A percentile compares a stretch with the other conserved stretches of the same genome.
Evolutionary conservation across 1,284 basidiomycete species (phyloP).

Genomic region (Cryptococcus neoformans): DNA sequence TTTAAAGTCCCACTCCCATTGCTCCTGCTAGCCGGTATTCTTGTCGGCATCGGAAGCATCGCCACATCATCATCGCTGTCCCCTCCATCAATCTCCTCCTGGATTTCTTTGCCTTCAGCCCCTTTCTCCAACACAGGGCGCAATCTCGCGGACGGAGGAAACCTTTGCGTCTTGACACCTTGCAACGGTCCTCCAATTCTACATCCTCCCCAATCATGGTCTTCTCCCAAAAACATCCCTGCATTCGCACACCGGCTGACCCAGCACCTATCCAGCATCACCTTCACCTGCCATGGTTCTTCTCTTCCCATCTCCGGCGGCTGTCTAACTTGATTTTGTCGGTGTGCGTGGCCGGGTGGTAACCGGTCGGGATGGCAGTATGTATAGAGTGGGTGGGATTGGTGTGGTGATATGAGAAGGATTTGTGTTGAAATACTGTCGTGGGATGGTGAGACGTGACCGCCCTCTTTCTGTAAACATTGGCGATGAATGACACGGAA

Average conservation of each 20-base stretch:
- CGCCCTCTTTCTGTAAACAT: conserved; percentile 16
- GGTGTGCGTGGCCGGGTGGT: neutral
- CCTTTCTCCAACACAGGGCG: neutral
- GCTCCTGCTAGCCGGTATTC: neutral
- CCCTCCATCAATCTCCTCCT: neutral
- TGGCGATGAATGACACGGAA: neutral
- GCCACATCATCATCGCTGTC: neutral
- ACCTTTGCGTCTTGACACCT: neutral
- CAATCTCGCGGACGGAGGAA: neutral
- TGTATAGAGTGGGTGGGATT: conserved; percentile 20
- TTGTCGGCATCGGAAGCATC: neutral
- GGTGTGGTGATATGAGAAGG: conserved; percentile 21
- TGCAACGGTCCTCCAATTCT: conserved; percentile 21
- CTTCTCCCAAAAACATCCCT: conserved; percentile 22
- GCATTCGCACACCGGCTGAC: conserved; percentile 13
- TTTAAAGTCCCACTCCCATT: neutral
- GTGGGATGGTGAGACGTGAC: conserved; percentile 18
- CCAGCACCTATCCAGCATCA: conserved; percentile 25
- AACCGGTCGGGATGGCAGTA: conserved; percentile 33
- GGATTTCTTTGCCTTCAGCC: neutral
- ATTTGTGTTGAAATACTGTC: conserved; percentile 12
- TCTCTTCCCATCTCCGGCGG: neutral
- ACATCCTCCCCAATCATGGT: conserved; percentile 22
- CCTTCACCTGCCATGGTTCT: conserved; percentile 21
- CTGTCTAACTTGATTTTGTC: neutral